Conservation (phyloP, 2,329 filamentous ascomycete species). For the Fusarium continuum region DNA sequence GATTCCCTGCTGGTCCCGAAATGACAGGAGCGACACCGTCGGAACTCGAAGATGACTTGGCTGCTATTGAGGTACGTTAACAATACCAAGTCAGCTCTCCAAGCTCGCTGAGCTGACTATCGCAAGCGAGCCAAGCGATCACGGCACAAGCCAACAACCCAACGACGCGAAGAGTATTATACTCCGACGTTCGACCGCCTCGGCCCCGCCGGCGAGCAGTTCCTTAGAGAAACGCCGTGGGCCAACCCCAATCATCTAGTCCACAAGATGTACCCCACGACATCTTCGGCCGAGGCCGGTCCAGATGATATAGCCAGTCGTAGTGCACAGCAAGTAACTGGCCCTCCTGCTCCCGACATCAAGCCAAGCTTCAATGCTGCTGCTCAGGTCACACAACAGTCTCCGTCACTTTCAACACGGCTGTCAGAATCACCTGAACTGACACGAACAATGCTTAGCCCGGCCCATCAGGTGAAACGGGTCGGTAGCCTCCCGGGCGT, state of each 20-base stretch:
- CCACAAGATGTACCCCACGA: slow-evolving; percentile 61
- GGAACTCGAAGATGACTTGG: slow-evolving; percentile 87
- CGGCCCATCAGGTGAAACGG: slow-evolving; percentile 47
- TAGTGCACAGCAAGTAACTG: slow-evolving; percentile 33
- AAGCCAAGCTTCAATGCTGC: slow-evolving; percentile 42
- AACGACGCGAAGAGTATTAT: slow-evolving; percentile 59
- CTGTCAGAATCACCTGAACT: slow-evolving; percentile 57
- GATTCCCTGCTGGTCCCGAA: slow-evolving; percentile 93
- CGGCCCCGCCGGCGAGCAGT: slow-evolving; percentile 81
- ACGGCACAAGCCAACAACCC: slow-evolving; percentile 52
- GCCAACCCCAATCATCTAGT: slow-evolving; percentile 86
- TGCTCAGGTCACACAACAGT: slow-evolving; percentile 37
- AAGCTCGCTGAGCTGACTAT: slow-evolving; percentile 29
- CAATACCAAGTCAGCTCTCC: slow-evolving; percentile 30
- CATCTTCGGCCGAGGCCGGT: slow-evolving; percentile 20
- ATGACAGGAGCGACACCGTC: slow-evolving; percentile 75
- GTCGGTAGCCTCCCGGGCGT: slow-evolving; percentile 46
- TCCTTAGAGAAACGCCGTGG: slow-evolving; percentile 90
- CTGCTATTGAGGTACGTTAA: slow-evolving; percentile 79
- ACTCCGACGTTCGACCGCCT: slow-evolving; percentile 59
- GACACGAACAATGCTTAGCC: slow-evolving; percentile 50
- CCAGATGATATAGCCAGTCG: slow-evolving; percentile 25
- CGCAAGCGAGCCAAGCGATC: slow-evolving; percentile 48
- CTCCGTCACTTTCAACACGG: slow-evolving; percentile 42
- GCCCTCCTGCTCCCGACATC: slow-evolving; percentile 28